Evolutionary conservation across 139 green algal genomes (phyloP), one percentile per base, ranked within the genome.

Genomic region (Gonium pectorale): DNA sequence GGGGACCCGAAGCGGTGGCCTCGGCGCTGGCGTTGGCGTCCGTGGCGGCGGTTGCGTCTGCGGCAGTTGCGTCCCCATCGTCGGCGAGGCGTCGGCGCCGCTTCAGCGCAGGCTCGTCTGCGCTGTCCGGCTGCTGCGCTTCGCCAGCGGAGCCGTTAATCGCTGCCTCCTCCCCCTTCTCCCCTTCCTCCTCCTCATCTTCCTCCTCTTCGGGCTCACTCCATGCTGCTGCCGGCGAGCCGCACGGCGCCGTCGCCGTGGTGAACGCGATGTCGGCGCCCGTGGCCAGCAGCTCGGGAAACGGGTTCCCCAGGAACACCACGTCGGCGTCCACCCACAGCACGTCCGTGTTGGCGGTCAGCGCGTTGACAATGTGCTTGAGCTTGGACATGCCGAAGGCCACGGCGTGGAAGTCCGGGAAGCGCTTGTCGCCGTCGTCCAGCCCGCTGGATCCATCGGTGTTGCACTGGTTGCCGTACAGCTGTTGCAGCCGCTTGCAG

Each of bases 241-340:
- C 75, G 59, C 75, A 82, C 5, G 75, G 40, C 26, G 40, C 59
- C 5, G 31, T 27, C 11, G 56, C 63, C 33, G 62, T 46, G 5
- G 62, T 31, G 41, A 73, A 60, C 15, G 62, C 77, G 21, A 83
- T 52, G 56, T 82, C 74, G 13, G 74, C 54, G 29, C 13, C 19
- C 11, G 43, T 37, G 60, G 21, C 33, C 15, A 74, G 63, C 62
- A 84, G 63, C 5, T 21, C 73, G 2, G 77, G 77, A 44, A 85
- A 67, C 17, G 79, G 79, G 64, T 85, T 44, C 11, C 64, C 46
- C 35, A 85, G 49, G 9, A 85, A 33, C 26, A 85, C 64, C n/a
- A 77, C 64, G 44, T 85, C 79, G 6, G 79, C 79, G 37, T 85
- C 79, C 27, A 85, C 17, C 21, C 43, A 85, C 35, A 85, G 64